phyloP scores from a whole-genome alignment of 2,329 filamentous ascomycete species.

The Epichloe festucae region DNA sequence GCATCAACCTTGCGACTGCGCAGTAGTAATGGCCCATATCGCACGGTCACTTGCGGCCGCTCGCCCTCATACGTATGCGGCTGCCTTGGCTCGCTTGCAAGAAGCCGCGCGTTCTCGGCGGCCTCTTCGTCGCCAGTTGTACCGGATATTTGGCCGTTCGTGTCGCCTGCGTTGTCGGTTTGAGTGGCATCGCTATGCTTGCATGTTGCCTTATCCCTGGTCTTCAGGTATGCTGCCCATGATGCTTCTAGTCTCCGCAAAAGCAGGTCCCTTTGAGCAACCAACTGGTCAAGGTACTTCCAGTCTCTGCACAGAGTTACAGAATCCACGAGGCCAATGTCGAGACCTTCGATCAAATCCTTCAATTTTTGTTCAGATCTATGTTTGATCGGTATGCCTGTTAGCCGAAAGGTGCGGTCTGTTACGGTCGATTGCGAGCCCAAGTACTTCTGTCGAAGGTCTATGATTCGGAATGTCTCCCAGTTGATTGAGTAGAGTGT shows the following conservation, averaged over 20 bases:
- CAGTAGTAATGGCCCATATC: conserved; percentile 65
- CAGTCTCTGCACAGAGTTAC: conserved; percentile 82
- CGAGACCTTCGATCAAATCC: conserved; percentile 71
- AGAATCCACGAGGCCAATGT: conserved; percentile 79
- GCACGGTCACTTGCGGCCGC: conserved; percentile 58
- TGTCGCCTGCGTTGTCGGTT: conserved; percentile 3
- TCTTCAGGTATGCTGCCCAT: conserved; percentile 55
- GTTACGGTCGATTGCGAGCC: conserved; percentile 92
- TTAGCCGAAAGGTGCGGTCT: conserved; percentile 82
- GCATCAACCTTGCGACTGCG: conserved; percentile 68
- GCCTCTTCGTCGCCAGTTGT: conserved; percentile 26
- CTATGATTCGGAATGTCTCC: conserved; percentile 76
- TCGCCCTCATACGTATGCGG: conserved; percentile 27
- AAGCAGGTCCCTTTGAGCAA: conserved; percentile 51
- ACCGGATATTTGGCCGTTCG: conserved; percentile 18
- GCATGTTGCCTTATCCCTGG: conserved; percentile 11
- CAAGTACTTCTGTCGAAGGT: conserved; percentile 77
- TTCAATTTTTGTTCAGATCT: conserved; percentile 75
- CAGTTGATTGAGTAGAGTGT: conserved; percentile 72
- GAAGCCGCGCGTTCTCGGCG: conserved; percentile 45
- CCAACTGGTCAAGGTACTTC: conserved; percentile 63
- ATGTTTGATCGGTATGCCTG: conserved; percentile 70
- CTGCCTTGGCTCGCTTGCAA: conserved; percentile 31
- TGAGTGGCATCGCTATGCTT: conserved; percentile 6
- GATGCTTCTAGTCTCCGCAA: conserved; percentile 68